Conservation (phyloP, 768 basidiomycete species). For the Podaxis sp. region DNA sequence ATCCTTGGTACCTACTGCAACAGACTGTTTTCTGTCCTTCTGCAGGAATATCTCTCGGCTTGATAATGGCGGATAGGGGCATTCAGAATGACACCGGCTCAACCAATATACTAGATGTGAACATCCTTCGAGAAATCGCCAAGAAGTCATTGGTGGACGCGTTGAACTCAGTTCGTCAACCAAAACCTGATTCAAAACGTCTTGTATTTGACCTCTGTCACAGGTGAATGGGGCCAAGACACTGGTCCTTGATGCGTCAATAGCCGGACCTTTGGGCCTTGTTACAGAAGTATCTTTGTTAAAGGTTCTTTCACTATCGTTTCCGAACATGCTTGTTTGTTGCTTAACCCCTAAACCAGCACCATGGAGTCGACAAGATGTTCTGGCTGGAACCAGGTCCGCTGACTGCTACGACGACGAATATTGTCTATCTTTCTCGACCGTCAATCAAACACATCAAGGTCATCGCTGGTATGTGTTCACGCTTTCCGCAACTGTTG, state of each 20-base stretch:
- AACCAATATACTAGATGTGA: conserved; percentile 51
- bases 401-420: conserved; percentile 77
- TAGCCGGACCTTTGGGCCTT: conserved; percentile 91
- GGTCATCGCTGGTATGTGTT: conserved; percentile 82
- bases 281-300: conserved; percentile 92
- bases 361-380: conserved; percentile 99
- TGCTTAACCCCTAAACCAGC: conserved; percentile 44
- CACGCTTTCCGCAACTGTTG: conserved; percentile 15
- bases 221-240: conserved; percentile 95
- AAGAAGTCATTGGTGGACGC: conserved; percentile 82
- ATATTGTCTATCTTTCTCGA: conserved; percentile 91
- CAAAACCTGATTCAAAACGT: background rate
- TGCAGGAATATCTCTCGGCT: conserved; percentile 4
- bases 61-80: conserved; percentile 17
- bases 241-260: conserved; percentile 83
- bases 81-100: conserved; percentile 8
- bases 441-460: conserved; percentile 84
- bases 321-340: background rate
- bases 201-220: conserved; percentile 14
- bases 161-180: conserved; percentile 67
- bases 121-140: conserved; percentile 72
- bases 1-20: too few species aligned
- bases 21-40: background rate
- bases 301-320: conserved; percentile 57
- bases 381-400: conserved; percentile 97